Base-by-base conservation (phyloP, 352 stramenopile species). In the Thraustotheca clavata region DNA sequence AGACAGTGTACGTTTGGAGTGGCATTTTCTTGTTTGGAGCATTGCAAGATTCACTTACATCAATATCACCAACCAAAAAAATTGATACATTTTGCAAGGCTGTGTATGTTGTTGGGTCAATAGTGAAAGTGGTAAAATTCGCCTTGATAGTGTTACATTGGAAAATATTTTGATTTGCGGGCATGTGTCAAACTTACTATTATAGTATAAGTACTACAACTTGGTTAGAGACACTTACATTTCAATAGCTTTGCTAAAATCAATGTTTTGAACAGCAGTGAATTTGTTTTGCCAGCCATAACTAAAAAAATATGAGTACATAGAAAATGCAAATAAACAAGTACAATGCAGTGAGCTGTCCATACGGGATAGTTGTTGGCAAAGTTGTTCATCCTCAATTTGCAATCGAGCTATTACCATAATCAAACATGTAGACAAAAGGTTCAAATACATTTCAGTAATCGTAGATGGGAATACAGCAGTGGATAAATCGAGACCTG, bases 281-380 rank as follows among this genome's bases (percentile, higher is more conserved):
- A 62, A 62, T 11, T 62, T 32, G 55, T 62, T 62, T 22, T 62
- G 39, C 55, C 55, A 62, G 8, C 55, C 55, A 50, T 49, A 62
- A 18, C 55, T 62, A 62, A 27, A 50, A 27, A 26, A 11, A 61
- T 22, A 27, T 9, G 39, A 47, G 22, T 47, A n/a, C n/a, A n/a
- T n/a, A n/a, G n/a, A n/a, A n/a, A n/a, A n/a, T n/a, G 39, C 2
- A 24, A 47, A 47, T 47, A 16, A 24, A 6, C 18, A 48, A 35
- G 12, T 62, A 62, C 55, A 62, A 62, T 50, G 36, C 55, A 14
- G 55, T 24, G 33, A 62, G 34, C 27, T 62, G 55, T 12, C 55
- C 55, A 32, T 52, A 62, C n/a, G 55, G 55, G 40, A 62, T 48
- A 7, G 55, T 62, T 34, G 34, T 50, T 3, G 55, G 55, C 22